Evolutionary conservation across 495 filamentous ascomycete species (phyloP).

Genomic region (Geopyxis carbonaria): DNA sequence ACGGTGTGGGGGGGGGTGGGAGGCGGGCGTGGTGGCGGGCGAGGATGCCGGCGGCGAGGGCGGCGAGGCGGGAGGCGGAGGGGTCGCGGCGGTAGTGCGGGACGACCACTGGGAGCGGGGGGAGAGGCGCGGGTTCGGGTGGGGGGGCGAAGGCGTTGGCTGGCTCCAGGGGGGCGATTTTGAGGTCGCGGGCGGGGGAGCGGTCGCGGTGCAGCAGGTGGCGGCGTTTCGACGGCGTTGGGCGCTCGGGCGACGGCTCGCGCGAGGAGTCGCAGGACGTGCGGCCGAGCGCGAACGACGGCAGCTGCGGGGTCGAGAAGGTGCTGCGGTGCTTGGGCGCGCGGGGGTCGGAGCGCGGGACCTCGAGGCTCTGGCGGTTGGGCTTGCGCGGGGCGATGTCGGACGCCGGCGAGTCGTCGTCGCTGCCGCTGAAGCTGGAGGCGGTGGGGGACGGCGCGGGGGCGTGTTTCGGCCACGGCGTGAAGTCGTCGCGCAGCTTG

Average conservation of each 20-base stretch:
- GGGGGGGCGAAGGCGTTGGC: slow-evolving; percentile 8
- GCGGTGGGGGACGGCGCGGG: slow-evolving; percentile 14
- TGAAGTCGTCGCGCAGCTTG: slow-evolving; percentile 21
- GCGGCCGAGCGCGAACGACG: slow-evolving; percentile 8
- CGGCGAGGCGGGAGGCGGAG: slow-evolving; percentile 7
- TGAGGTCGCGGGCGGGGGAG: no score
- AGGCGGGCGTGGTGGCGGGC: slow-evolving; percentile 9
- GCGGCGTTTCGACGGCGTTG: slow-evolving; percentile 8
- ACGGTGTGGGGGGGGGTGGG: background rate
- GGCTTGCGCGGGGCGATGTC: background rate
- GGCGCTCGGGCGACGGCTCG: slow-evolving; percentile 8
- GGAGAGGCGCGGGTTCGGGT: slow-evolving; percentile 8
- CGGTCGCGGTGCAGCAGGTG: no score
- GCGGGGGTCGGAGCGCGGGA: background rate
- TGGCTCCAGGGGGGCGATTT: slow-evolving; percentile 4
- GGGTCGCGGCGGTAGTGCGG: background rate
- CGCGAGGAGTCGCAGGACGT: slow-evolving; percentile 3
- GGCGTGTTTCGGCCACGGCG: slow-evolving; percentile 10
- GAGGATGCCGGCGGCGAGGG: slow-evolving; percentile 8
- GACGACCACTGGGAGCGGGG: background rate
- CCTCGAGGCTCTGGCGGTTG: background rate
- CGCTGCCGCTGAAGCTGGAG: slow-evolving; percentile 16
- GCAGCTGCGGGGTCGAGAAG: slow-evolving; percentile 10
- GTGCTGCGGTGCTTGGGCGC: slow-evolving; percentile 3
- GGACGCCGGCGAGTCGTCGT: slow-evolving; percentile 10